Conservation (phyloP, 2,329 filamentous ascomycete species). For the Peltaster fructicola region DNA sequence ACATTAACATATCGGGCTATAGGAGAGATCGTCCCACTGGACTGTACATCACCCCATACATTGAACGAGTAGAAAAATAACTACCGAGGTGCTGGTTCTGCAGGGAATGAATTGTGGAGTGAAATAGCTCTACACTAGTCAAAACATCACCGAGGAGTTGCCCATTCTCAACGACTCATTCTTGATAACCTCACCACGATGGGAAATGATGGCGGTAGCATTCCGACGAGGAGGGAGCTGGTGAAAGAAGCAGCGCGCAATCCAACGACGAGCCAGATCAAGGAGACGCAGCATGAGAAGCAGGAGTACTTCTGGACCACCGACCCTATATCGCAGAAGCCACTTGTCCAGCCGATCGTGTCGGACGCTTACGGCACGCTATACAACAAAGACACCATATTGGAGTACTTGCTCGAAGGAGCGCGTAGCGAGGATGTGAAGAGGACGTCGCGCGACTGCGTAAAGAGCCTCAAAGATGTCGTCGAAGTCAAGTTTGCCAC, state of each 20-base stretch:
- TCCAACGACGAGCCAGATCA: slow-evolving; percentile 68
- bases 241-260: slow-evolving; percentile 81
- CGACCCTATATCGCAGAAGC: slow-evolving; percentile 69
- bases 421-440: slow-evolving; percentile 43
- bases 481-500: slow-evolving; percentile 66
- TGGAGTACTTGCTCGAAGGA: slow-evolving; percentile 45
- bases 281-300: slow-evolving; percentile 71
- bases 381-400: slow-evolving; percentile 86
- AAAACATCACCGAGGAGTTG: neutral
- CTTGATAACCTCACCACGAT: slow-evolving; percentile 31
- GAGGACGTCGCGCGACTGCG: slow-evolving; percentile 39
- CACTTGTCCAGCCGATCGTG: slow-evolving; percentile 57
- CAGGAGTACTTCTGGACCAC: slow-evolving; percentile 73
- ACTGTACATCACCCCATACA: too few relatives aligned
- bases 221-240: slow-evolving; percentile 86
- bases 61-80: too few relatives aligned
- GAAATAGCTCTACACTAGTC: too few relatives aligned
- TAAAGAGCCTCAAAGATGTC: slow-evolving; percentile 71
- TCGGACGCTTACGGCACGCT: slow-evolving; percentile 70
- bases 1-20: too few relatives aligned
- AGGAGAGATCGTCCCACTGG: too few relatives aligned
- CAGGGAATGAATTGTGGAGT: too few relatives aligned
- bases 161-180: neutral
- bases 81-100: too few relatives aligned
- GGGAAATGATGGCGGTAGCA: slow-evolving; percentile 95